Evolutionary conservation across 306 rosid genomes (phyloP), one percentile per base, ranked within the genome.

Genomic region (Vigna mungo): DNA sequence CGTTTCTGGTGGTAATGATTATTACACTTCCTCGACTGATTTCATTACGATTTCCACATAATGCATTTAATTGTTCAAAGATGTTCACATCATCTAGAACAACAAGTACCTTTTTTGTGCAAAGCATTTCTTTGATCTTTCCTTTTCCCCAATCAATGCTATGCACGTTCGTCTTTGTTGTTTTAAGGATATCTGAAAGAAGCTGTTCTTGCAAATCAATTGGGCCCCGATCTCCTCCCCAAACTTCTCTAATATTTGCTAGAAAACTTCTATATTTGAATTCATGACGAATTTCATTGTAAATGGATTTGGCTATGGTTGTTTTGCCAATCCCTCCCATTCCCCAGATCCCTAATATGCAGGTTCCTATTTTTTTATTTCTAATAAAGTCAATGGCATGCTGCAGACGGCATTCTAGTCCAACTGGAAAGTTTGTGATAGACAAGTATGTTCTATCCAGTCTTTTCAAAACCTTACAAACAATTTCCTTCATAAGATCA

Each of bases 1-100:
- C 3, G 3, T 81, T 71, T 68, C 85, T 63, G 1, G 85, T 81
- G 34, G 83, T 85, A 9, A 55, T 37, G 21, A 85, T 23, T 7
- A 78, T 17, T 62, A 68, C 66, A 74, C 85, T 84, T 14, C 81
- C 88, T 14, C 17, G 3, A 7, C 55, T 81, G 12, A 73, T 21
- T 78, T 47, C 64, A 0, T 70, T 1, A n/a, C 47, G 61, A 49
- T 51, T 32, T 49, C 62, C 75, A 17, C 60, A 48, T 0, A 69
- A 10, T 0, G 60, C 30, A 16, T 4, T 63, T 63, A 63, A n/a
- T 4, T 63, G 69, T n/a, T 63, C 69, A 8, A 9, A 9, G 6
- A 0, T 36, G 4, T 10, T 32, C 61, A 70, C 75, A 10, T 70
- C 62, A 51, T 51, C 61, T 32, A 70, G 75, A 49, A 70, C 17